Base-by-base conservation (phyloP, 73 alveolate species). In the Durusdinium trenchii region DNA sequence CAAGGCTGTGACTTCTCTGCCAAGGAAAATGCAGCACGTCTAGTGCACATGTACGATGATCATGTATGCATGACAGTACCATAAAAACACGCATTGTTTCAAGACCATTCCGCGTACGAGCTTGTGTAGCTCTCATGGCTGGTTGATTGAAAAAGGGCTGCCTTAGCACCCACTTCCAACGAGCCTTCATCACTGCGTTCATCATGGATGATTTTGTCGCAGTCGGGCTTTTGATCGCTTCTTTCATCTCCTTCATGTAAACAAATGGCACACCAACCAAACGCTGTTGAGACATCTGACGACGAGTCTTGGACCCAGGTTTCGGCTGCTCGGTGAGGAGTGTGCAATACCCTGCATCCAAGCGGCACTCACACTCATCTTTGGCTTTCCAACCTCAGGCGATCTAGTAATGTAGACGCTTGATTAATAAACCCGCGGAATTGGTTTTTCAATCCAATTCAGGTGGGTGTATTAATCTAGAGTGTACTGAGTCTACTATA, bases 201-300 rank as follows among this genome's bases (percentile, higher is more conserved):
- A 36, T 57, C 76, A 91, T 76, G 79, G 98, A 51, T 47, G 81
- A 40, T 52, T 64, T 67, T 46, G 98, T 91, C 50, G 98, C 98
- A 10, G 54, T 71, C 6, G 98, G 98, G 89, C 98, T 91, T 51
- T 91, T 91, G 87, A 91, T 91, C 30, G 98, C 87, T 76, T 91
- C 98, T 32, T 91, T 91, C 98, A 91, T 91, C 78, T 91, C 98
- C 98, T 91, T 35, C 0, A 32, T 60, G 73, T 2, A 60, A 60
- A 32, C 73, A 23, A 60, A 32, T 60, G 30, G 73, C 73, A 60
- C 30, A 2, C 0, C 30, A 32, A 60, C 30, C 73, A 23, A 60
- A 60, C 73, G 1, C 73, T 60, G 73, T 32, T 60, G 73, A 23
- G 73, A 60, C 30, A 32, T 60, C 73, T 23, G 30, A 2, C 30